Base-by-base conservation (phyloP, 495 filamentous ascomycete genomes). In the Physcia stellaris region DNA sequence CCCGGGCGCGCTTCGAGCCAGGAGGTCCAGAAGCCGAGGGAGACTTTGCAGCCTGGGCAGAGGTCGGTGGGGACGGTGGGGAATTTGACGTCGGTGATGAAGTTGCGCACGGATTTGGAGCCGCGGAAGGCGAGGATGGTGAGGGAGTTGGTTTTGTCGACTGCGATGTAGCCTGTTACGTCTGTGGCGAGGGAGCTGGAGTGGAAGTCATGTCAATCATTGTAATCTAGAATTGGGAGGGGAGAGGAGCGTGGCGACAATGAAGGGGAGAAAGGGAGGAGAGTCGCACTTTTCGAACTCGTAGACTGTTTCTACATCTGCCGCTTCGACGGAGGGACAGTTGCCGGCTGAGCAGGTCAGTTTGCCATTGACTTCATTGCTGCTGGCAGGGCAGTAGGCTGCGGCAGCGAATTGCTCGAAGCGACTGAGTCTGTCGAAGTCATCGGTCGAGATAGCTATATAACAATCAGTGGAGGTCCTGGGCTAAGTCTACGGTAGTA, bases 41-140 rank as follows among this genome's bases (percentile, higher is more conserved):
- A 63, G 3, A 56, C 68, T 33, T 60, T 32, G 48, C 77, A 82
- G 39, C 48, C 58, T 6, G 48, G 32, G 48, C 71, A 76, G 41
- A 70, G 56, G 12, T 54, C 51, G 22, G 59, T 60, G 40, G 58
- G 41, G 16, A 51, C 46, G 13, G 47, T 30, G 29, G 31, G 42
- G 42, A 71, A 62, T 43, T 70, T 63, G 46, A 69, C 55, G 53
- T 88, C 69, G 17, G 74, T 61, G 36, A 86, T 61, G 70, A 70
- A 87, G 55, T 78, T 87, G 22, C 62, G 60, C 31, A 80, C 18
- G 15, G 71, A 74, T 11, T 63, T 46, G 19, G 69, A 70, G 42
- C 85, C 85, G 21, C 77, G 71, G 62, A 86, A 79, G 12, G 78
- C 67, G 29, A 85, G 55, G 23, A 87, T 68, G 32, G 87, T 76